Evolutionary conservation across 805 yeast genomes (phyloP), one percentile per base, ranked within the genome.

Genomic region (Schwanniomyces occidentalis): DNA sequence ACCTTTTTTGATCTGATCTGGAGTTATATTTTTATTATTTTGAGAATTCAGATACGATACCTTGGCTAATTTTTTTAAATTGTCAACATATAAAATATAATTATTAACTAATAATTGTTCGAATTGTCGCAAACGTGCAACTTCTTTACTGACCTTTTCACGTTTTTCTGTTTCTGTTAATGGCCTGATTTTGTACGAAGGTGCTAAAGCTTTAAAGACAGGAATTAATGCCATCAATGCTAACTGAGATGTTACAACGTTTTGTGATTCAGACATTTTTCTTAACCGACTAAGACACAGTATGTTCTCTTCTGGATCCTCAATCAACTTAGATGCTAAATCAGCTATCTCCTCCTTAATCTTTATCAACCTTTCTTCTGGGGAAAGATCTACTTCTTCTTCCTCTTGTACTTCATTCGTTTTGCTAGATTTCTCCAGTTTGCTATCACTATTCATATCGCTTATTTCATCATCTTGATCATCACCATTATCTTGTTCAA

Each of bases 261-360:
- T 80, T 46, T 73, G 75, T 2, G 93, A 82, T 38, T 67, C 73
- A 0, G 86, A 71, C 88, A 85, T 83, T 46, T 73, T 78, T 34
- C 85, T 65, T 32, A 85, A 68, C 53, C 90, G 76, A 2, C 84
- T 72, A 8, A 90, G 65, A 18, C 78, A 67, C 9, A 75, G 54
- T 6, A 83, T 70, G 50, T 90, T 76, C 51, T 87, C 95, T 57
- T 93, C 98, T 5, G 98, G 96, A 39, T 87, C 86, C 54, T 89
- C 95, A 49, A 79, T 79, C 22, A 91, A 62, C 26, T 75, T 74
- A 24, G 86, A 85, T 1, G 95, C 96, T 31, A 82, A 58, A 13
- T 75, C 79, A 0, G 98, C 96, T 26, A 93, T 76, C 36, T 85
- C 86, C 61, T 89, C 97, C 51, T 89, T 85, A 26, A 85, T 66